Evolutionary conservation across 1,284 basidiomycete genomes (phyloP), one percentile per base, ranked within the genome.

Genomic region (Boletus smithii): DNA sequence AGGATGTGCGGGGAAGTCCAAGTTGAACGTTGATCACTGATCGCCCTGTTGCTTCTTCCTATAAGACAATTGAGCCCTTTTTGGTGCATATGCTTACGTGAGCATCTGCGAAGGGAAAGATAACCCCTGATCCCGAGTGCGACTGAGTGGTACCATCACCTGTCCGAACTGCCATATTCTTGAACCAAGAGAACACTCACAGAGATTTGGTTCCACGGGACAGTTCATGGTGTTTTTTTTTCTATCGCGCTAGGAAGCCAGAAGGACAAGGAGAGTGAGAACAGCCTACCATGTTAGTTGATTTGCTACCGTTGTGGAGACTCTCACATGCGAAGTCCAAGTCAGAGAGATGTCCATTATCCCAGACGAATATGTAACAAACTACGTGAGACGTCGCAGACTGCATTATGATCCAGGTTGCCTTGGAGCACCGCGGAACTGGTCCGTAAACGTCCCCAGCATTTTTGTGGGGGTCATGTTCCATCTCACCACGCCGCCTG

Each of bases 401-500:
- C 14, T n/a, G 43, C 33, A 18, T 46, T 32, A 61, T 18, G 44
- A 45, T 35, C 29, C 38, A 42, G 48, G 24, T 36, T 30, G 30
- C 3, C 40, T 39, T 24, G 46, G 29, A 13, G 38, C 13, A 20
- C 49, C 44, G 27, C 47, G 50, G 8, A 50, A 32, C 40, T 57
- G 57, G 26, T 49, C 31, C 23, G 35, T 32, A 32, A 62, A 42
- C 4, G 45, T 57, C 5, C 44, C 51, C 3, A 60, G 5, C 51
- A 60, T 64, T 46, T 64, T 43, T 24, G 57, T 53, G 11, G 61
- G 61, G 16, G 54, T 53, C 62, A 60, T 62, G 16, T 62, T 61
- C 65, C 61, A 66, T 53, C 65, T 66, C 29, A 65, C 48, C 24
- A 59, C 55, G 26, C 63, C 65, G 1, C 59, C 65, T n/a, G 60